Base-by-base conservation (phyloP, 345 rosid genomes). In the Mallotus nudiflorus region DNA sequence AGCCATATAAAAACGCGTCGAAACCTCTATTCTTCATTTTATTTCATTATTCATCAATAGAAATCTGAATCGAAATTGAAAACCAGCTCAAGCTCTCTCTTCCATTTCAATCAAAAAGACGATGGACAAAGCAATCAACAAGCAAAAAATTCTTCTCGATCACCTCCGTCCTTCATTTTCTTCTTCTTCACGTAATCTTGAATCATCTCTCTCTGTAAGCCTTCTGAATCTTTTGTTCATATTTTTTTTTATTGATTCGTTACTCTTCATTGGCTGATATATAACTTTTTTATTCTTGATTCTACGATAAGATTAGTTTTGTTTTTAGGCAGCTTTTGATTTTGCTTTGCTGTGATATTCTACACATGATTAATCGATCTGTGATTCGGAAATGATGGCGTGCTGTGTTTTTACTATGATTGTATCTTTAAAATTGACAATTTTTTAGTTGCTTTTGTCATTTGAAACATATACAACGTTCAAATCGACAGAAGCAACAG, bases 101-200 rank as follows among this genome's bases (percentile, higher is more conserved):
- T n/a, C n/a, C n/a, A n/a, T n/a, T n/a, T n/a, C n/a, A 3, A 7
- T 1, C 13, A 14, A 22, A 7, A 15, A 40, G 14, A 64, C 2
- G 27, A 91, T 96, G 98, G 99, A 96, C 70, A 92, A 83, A 77
- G 98, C 97, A 13, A 88, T 88, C 83, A 85, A 85, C 77, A 86
- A 98, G 61, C 99, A 96, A 78, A 73, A 85, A 8, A 81, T 92
- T 65, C 87, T 92, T 80, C 97, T 96, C 13, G 86, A 89, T 56
- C 99, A 95, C 78, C 93, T 92, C 75, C 90, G 85, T 3, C 92
- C 99, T 83, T 77, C 85, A 44, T 75, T 85, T n/a, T n/a, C n/a
- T 35, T 78, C 86, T 29, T 79, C 89, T 64, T 81, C 77, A 40
- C 88, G 83, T 71, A 77, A 59, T 66, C 72, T 77, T 11, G 91